Conservation (phyloP, 768 basidiomycete genomes). For the Russula olivacea region DNA sequence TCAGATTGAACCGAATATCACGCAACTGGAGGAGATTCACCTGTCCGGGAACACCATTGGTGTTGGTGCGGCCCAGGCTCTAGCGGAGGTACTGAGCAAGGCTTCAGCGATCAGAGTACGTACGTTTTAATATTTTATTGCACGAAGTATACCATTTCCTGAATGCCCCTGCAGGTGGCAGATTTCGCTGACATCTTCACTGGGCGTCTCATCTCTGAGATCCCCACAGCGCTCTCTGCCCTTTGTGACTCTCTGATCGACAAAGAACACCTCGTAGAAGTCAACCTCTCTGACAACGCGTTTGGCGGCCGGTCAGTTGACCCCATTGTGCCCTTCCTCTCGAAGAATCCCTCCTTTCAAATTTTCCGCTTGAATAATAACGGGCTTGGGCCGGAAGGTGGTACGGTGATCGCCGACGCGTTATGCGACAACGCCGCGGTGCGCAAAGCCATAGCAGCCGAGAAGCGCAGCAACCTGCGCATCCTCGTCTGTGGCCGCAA, state of each 20-base stretch:
- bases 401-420: slow-evolving; percentile 78
- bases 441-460: slow-evolving; percentile 49
- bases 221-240: slow-evolving; percentile 81
- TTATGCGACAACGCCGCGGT: slow-evolving; percentile 63
- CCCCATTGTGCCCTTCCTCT: slow-evolving; percentile 86
- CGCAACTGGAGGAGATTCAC: slow-evolving; percentile 74
- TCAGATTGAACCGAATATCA: slow-evolving; percentile 51
- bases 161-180: slow-evolving; percentile 65
- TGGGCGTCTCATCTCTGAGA: slow-evolving; percentile 91
- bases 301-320: slow-evolving; percentile 94
- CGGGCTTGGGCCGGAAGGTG: slow-evolving; percentile 88
- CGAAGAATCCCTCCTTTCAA: slow-evolving; percentile 73
- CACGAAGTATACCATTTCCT: neutral
- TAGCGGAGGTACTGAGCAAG: slow-evolving; percentile 71
- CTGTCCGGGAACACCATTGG: slow-evolving; percentile 94
- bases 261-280: slow-evolving; percentile 74
- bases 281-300: slow-evolving; percentile 93
- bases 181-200: slow-evolving; percentile 98
- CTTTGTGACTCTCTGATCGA: slow-evolving; percentile 83
- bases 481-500: slow-evolving; percentile 91
- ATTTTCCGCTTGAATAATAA: slow-evolving; percentile 93
- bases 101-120: slow-evolving; percentile 66
- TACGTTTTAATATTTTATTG: slow-evolving; percentile 11
- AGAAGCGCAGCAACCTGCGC: slow-evolving; percentile 63
- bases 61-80: slow-evolving; percentile 78